Evolutionary conservation across 441 rosid species (phyloP).

Genomic region (Corymbia calophylla): DNA sequence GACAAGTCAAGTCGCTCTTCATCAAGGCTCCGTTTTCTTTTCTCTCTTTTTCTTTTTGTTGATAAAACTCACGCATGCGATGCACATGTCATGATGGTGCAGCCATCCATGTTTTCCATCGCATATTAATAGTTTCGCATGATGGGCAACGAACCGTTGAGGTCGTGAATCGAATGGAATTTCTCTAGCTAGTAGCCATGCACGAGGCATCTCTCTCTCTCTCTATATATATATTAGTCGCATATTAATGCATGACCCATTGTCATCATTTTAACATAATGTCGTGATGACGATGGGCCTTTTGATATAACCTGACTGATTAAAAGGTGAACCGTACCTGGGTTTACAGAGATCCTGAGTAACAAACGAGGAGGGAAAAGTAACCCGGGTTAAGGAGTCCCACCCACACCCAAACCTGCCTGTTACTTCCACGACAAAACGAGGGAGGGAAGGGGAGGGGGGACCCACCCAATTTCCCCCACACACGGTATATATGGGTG

Average conservation of each 20-base stretch:
- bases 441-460: neutral
- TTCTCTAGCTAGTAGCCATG: neutral
- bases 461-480: neutral
- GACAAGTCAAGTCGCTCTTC: neutral
- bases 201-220: neutral
- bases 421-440: neutral
- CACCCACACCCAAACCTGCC: neutral
- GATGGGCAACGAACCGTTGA: neutral
- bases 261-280: too few species aligned
- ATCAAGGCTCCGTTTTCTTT: neutral
- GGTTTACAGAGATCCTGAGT: neutral
- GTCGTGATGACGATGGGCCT: too few species aligned
- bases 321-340: neutral
- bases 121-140: neutral
- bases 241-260: too few species aligned
- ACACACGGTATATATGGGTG: neutral
- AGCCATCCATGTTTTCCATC: neutral
- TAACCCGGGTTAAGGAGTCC: neutral
- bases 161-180: neutral
- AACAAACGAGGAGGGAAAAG: neutral
- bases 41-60: neutral
- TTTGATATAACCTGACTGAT: neutral
- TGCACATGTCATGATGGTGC: neutral
- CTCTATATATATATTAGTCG: too few species aligned
- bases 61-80: neutral